Evolutionary conservation across 2,329 filamentous ascomycete genomes (phyloP).

Genomic region (Colletotrichum ledebouriae): DNA sequence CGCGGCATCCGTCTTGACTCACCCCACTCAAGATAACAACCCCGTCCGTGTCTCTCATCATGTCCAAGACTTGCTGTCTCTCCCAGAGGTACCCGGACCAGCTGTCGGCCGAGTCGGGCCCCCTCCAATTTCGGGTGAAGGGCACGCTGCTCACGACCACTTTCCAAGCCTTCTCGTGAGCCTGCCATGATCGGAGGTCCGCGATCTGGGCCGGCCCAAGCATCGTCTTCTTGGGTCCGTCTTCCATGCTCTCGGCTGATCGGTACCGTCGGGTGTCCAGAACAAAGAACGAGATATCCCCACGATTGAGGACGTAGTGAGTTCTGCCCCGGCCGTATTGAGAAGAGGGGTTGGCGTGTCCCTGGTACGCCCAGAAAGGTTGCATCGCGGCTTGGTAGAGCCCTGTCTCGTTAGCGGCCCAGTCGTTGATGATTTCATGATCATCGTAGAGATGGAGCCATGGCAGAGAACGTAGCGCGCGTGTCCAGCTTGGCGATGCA

Average conservation of each 20-base stretch:
- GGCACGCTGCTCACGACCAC: conserved; percentile 75
- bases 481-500: conserved; percentile 73
- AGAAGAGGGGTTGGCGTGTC: conserved; percentile 71
- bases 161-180: conserved; percentile 64
- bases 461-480: conserved; percentile 60
- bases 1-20: not conserved
- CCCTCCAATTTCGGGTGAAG: conserved; percentile 80
- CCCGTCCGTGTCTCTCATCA: conserved; percentile 75
- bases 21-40: conserved; percentile 74
- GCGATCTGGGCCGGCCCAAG: conserved; percentile 70
- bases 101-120: conserved; percentile 67
- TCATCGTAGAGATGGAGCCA: conserved; percentile 81
- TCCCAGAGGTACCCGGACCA: conserved; percentile 77
- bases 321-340: conserved; percentile 59
- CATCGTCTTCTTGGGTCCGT: conserved; percentile 64
- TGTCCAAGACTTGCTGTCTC: conserved; percentile 71
- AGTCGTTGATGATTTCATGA: conserved; percentile 80
- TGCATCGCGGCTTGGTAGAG: conserved; percentile 73
- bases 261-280: conserved; percentile 74
- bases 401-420: conserved; percentile 73
- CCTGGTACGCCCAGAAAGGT: conserved; percentile 75
- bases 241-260: conserved; percentile 55
- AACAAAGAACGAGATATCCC: conserved; percentile 75
- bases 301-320: conserved; percentile 75
- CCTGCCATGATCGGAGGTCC: conserved; percentile 71